Percentiles rank a stretch among this genome's conserved stretches.
phyloP scores from a whole-genome alignment of 129 eudicot genomes.

The Artemisia argyi region DNA sequence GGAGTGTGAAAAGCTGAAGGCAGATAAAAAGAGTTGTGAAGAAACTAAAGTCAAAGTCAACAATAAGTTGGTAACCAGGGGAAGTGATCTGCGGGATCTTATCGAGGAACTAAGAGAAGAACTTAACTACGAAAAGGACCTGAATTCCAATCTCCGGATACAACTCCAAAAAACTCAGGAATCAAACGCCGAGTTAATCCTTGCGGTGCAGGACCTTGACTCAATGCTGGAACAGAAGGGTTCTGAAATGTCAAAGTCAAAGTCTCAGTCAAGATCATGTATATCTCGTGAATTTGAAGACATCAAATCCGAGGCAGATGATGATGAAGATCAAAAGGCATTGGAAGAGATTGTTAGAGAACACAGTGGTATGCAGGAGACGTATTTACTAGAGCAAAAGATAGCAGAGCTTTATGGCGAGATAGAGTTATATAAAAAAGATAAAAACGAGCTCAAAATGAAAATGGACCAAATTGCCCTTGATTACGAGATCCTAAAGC shows the following conservation, averaged over 20 bases:
- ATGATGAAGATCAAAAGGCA: constrained; percentile 87
- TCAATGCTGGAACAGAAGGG: constrained; percentile 70
- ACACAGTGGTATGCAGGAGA: constrained; percentile 63
- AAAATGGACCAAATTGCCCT: constrained; percentile 97
- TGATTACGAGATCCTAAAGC: constrained; percentile 94
- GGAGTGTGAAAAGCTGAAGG: constrained; percentile 59
- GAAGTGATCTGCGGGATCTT: constrained; percentile 63
- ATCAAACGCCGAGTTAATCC: constrained; percentile 77
- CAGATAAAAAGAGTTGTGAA: constrained; percentile 36
- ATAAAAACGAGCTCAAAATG: constrained; percentile 83
- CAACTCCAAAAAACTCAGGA: constrained; percentile 95
- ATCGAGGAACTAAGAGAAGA: constrained; percentile 80
- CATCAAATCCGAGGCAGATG: constrained; percentile 35
- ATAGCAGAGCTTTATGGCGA: constrained; percentile 70
- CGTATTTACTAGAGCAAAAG: constrained; percentile 69
- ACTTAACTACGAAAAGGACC: constrained; percentile 58
- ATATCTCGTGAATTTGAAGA: constrained; percentile 26
- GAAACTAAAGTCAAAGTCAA: constrained; percentile 39
- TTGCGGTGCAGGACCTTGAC: constrained; percentile 88
- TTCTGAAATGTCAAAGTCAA: constrained; percentile 38
- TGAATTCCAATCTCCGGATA: constrained; percentile 67
- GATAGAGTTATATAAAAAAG: constrained; percentile 70
- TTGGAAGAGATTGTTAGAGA: constrained; percentile 78
- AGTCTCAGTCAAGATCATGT: constrained; percentile 17
- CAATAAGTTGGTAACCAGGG: constrained; percentile 16